Conservation (phyloP, 345 rosid species). For the Eucalyptus curtisii region DNA sequence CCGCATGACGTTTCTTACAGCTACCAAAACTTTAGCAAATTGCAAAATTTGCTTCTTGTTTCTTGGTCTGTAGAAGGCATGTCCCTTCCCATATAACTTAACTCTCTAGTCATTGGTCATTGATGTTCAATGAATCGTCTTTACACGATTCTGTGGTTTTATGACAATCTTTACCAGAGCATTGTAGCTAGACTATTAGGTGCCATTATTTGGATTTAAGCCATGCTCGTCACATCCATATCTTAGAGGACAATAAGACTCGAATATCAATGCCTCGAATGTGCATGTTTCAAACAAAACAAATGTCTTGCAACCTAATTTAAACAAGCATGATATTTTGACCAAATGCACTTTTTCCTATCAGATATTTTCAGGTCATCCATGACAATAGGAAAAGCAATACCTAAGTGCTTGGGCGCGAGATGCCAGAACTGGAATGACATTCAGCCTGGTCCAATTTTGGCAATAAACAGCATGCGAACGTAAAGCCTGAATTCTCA, state of each 20-base stretch:
- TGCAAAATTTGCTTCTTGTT: not conserved
- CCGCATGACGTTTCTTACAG: not conserved
- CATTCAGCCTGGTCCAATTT: slow-evolving; percentile 67
- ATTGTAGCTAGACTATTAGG: not conserved
- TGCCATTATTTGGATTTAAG: not conserved
- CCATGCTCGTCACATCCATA: not conserved
- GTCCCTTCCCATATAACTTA: not conserved
- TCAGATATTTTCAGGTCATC: not conserved
- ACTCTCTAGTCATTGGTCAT: not conserved
- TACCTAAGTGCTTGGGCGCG: slow-evolving; percentile 93
- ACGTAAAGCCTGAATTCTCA: slow-evolving; percentile 88
- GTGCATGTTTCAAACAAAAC: not conserved
- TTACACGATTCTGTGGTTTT: not conserved
- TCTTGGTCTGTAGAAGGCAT: not conserved
- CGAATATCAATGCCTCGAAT: not conserved
- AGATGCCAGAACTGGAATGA: slow-evolving; percentile 78
- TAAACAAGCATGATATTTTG: not conserved
- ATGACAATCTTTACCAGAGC: not conserved
- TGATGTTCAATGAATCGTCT: not conserved
- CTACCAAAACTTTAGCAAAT: not conserved
- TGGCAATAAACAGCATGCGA: slow-evolving; percentile 78
- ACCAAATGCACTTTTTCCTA: not conserved
- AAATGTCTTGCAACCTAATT: not conserved
- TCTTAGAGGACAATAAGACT: not conserved
- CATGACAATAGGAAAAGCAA: not conserved